A percentile compares a stretch with the other conserved stretches of the same genome.
phyloP scores from a whole-genome alignment of 306 rosid genomes.

The Acacia crassicarpa region DNA sequence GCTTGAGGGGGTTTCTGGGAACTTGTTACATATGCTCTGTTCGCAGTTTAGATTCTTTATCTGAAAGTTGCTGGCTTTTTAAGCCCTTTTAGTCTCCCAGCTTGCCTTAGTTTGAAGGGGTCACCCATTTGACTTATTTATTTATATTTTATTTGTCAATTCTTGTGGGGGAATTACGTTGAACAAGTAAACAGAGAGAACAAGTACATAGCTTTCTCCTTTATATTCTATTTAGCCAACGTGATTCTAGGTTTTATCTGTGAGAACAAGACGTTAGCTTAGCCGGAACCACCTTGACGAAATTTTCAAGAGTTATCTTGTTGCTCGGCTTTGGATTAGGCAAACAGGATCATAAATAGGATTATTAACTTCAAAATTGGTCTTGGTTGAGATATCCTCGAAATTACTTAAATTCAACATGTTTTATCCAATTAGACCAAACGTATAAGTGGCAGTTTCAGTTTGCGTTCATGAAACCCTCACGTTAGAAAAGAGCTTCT shows the following conservation, averaged over 20 bases:
- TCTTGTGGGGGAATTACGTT: not conserved
- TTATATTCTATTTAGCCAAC: constrained; percentile 6
- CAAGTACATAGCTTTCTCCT: not conserved
- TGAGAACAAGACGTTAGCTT: constrained; percentile 1
- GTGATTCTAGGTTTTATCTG: constrained; percentile 27
- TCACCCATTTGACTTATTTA: not conserved
- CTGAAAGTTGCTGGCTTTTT: not conserved
- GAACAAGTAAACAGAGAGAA: not conserved
- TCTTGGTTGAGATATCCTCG: not conserved
- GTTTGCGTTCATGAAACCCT: too few species aligned
- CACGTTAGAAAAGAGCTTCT: too few species aligned
- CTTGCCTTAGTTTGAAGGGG: not conserved
- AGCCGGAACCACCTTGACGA: constrained; percentile 17
- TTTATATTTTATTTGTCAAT: not conserved
- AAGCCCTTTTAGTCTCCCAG: not conserved
- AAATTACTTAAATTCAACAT: not conserved
- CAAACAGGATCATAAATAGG: not conserved
- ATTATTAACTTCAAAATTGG: not conserved
- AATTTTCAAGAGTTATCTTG: constrained; percentile 16
- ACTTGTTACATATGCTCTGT: not conserved
- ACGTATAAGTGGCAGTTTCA: not conserved
- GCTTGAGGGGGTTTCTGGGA: not conserved
- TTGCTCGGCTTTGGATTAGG: not conserved
- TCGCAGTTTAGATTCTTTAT: not conserved
- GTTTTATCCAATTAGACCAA: not conserved